Evolutionary conservation across 345 rosid species (phyloP), one percentile per base, ranked within the genome.

Genomic region (Linum lewisii): DNA sequence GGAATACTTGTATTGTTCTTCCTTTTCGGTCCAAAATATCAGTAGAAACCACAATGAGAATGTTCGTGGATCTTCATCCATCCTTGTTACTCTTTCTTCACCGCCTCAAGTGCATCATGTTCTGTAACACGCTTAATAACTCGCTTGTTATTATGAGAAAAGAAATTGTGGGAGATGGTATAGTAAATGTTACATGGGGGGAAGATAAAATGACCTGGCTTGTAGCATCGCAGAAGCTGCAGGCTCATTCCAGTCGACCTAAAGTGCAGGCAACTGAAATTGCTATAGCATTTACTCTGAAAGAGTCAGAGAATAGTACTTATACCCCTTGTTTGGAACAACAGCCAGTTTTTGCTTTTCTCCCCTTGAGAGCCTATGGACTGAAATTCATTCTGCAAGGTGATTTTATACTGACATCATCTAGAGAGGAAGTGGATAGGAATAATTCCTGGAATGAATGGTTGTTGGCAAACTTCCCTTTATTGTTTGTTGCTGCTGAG

Each of bases 371-470:
- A 79, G 83, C 93, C 20, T 92, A 92, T 58, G 98, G 98, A 64
- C 73, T 92, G 65, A 92, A 88, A 75, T 92, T 92, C 71, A 88
- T 92, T 69, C 77, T 92, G 54, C 96, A 92, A 76, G 98, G 95
- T 42, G 98, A 88, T 79, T 92, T 92, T 74, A 76, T 84, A 71
- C 96, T 92, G 61, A 87, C 98, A n/a, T 86, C 98, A 64, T 92
- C 98, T 37, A 82, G 98, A 73, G 96, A 92, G 77, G 98, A 92
- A 74, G 96, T 88, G 68, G 98, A 92, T 64, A 90, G 76, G 66
- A 77, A 86, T 81, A 83, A 87, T 74, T 81, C 93, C 59, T 92
- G 98, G 98, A 92, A 92, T 70, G 90, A 92, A 78, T 86, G 87
- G 96, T 66, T 92, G 69, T 58, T 88, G 78, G 78, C 89, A 24